A percentile compares a stretch with the other conserved stretches of the same genome.
phyloP scores from a whole-genome alignment of 257 asterid species.

The Hygrophila difformis region DNA sequence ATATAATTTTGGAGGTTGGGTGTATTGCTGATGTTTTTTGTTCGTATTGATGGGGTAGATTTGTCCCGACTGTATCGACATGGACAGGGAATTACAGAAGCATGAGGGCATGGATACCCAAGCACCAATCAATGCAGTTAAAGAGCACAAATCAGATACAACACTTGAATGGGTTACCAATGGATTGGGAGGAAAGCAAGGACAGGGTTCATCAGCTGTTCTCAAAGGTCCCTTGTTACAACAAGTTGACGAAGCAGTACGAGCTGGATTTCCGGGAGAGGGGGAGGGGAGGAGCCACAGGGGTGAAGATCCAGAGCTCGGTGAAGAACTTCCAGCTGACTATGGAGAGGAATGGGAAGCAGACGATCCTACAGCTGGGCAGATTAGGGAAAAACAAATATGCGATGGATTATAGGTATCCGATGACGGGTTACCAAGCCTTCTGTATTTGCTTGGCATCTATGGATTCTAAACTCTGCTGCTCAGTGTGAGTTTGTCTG shows the following conservation, averaged over 20 bases:
- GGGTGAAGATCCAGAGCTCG: slow-evolving; percentile 71
- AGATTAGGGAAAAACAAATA: slow-evolving; percentile 74
- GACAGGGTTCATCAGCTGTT: slow-evolving; percentile 69
- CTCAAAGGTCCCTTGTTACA: slow-evolving; percentile 73
- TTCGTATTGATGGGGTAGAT: slow-evolving; percentile 30
- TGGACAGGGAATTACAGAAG: slow-evolving; percentile 83
- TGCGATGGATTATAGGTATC: slow-evolving; percentile 97
- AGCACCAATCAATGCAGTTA: slow-evolving; percentile 87
- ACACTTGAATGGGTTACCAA: slow-evolving; percentile 72
- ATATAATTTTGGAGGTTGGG: slow-evolving; percentile 2
- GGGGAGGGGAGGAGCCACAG: slow-evolving; percentile 70
- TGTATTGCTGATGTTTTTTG: slow-evolving; percentile 2
- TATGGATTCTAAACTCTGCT: slow-evolving; percentile 83
- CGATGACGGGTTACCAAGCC: slow-evolving; percentile 88
- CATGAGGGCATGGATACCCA: slow-evolving; percentile 85
- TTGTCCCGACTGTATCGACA: slow-evolving; percentile 59
- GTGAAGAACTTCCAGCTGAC: slow-evolving; percentile 83
- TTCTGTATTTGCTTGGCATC: slow-evolving; percentile 88
- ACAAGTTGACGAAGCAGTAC: slow-evolving; percentile 60
- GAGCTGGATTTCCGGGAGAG: slow-evolving; percentile 81
- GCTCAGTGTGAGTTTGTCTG: slow-evolving; percentile 51
- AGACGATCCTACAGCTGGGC: slow-evolving; percentile 84
- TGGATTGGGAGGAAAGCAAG: slow-evolving; percentile 59
- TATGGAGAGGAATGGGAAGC: slow-evolving; percentile 82
- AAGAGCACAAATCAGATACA: slow-evolving; percentile 68